Percentiles rank a stretch among this genome's conserved stretches.
These are phyloP conservation scores for Scleroderma bovista DNA, from an alignment of 768 basidiomycete genomes.

Conservation along the genomic window DNA sequence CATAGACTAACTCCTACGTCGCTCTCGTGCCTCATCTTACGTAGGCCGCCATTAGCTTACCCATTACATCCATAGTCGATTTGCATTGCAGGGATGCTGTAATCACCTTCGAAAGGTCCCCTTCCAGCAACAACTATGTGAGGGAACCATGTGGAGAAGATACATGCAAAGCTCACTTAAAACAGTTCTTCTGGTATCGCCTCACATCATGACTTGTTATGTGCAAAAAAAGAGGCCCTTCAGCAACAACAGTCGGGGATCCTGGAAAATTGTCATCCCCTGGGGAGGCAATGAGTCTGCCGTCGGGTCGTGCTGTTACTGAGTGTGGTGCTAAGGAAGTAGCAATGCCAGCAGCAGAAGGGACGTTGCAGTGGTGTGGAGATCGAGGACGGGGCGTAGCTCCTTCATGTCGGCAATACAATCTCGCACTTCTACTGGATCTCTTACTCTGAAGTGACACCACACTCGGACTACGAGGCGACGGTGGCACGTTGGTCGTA, in stretches of 20 bases:
- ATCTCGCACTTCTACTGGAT: background rate
- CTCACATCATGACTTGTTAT: constrained; percentile 9
- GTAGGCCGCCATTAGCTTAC: too few relatives aligned
- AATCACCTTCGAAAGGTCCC: background rate
- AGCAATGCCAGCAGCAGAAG: too few relatives aligned
- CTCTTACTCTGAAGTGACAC: background rate
- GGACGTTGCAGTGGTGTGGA: too few relatives aligned
- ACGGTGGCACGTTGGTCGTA: background rate
- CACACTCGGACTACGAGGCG: background rate
- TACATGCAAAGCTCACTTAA: background rate
- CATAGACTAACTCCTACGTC: too few relatives aligned
- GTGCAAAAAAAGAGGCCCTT: constrained; percentile 6
- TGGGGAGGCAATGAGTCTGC: constrained; percentile 3
- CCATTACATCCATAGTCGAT: constrained; percentile 9
- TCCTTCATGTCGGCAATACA: constrained; percentile 16
- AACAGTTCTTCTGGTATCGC: constrained; percentile 6
- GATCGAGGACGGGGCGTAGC: background rate
- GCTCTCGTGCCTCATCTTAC: too few relatives aligned
- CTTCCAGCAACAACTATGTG: constrained; percentile 6
- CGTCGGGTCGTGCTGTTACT: too few relatives aligned
- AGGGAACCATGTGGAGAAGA: background rate
- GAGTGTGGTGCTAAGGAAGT: too few relatives aligned
- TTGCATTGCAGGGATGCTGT: constrained; percentile 13
- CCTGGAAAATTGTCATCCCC: background rate
- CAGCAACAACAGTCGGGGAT: background rate